Evolutionary conservation across 306 rosid genomes (phyloP), one percentile per base, ranked within the genome.

Genomic region (Vigna unguiculata): DNA sequence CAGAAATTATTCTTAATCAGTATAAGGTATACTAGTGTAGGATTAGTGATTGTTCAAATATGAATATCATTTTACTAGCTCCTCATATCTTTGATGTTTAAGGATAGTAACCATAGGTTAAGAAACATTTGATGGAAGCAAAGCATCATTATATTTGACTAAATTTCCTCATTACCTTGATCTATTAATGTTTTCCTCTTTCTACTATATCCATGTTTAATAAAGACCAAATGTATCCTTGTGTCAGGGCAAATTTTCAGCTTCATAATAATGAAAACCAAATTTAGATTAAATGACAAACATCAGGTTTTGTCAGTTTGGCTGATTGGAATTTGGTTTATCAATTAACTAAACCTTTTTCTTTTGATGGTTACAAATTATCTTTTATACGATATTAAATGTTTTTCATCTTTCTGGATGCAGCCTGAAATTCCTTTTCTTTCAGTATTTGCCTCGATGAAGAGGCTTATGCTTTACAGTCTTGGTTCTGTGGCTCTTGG

Each of bases 401-500:
- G 24, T 79, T 15, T 21, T 46, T 75, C 5, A 58, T 62, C 9
- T 81, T 81, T 82, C 62, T 81, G 51, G 52, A 69, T 87, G 93
- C 96, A 95, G 99, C 91, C 87, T 7, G 97, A 92, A 41, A 89
- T 95, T 81, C 97, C 96, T 46, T 93, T 92, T 79, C 88, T 89
- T 85, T 93, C 98, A 0, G 97, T 95, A 38, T 79, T 92, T 83
- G 86, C 98, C 80, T 91, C 96, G 54, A 86, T 85, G 91, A 91
- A 87, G 74, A 88, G 96, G 86, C 93, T 95, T 46, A 76, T 80
- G 59, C 86, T 91, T 71, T 95, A 89, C 82, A 79, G 82, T 83
- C 93, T 92, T 9, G 99, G 99, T 47, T 95, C 99, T n/a, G 85
- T 95, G 72, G 99, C 98, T 75, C 93, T 95, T 22, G 99, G 99